These are phyloP conservation scores for Periglandula ipomoeae DNA, from an alignment of 2,329 filamentous ascomycete species.

Conservation along the genomic window DNA sequence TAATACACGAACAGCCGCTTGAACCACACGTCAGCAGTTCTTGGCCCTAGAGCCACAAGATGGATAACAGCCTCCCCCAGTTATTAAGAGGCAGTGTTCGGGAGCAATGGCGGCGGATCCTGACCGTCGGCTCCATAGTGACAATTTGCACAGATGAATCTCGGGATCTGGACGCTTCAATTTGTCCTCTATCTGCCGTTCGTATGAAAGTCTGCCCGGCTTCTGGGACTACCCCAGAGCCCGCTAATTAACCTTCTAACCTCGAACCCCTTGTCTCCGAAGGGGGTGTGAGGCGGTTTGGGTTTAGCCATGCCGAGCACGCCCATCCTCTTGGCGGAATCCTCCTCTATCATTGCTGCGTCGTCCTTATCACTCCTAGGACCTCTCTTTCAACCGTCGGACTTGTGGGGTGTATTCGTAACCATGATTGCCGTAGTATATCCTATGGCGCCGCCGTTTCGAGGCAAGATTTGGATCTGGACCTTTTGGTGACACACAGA, in stretches of 20 bases:
- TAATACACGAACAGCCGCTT: too few species aligned
- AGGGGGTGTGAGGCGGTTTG: not conserved
- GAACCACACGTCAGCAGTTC: too few species aligned
- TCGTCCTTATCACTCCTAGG: not conserved
- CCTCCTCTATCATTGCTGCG: not conserved
- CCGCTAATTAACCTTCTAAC: too few species aligned
- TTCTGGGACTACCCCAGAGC: too few species aligned
- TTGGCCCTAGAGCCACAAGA: not conserved
- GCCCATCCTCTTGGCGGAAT: too few species aligned
- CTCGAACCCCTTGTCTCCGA: too few species aligned
- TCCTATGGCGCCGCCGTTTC: not conserved
- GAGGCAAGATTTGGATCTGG: not conserved
- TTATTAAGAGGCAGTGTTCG: not conserved
- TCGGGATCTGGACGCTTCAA: not conserved
- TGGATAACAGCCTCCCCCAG: too few species aligned
- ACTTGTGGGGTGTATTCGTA: not conserved
- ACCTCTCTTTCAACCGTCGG: too few species aligned
- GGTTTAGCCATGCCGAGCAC: not conserved
- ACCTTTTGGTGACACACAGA: not conserved
- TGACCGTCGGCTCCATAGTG: not conserved
- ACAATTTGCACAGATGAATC: not conserved
- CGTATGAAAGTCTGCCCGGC: too few species aligned
- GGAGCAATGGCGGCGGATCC: not conserved
- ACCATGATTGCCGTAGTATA: not conserved
- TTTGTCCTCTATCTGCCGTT: not conserved